Percentiles rank a stretch among this genome's conserved stretches.
phyloP scores from a whole-genome alignment of 176 grass and related monocot species.

The Ensete glaucum region DNA sequence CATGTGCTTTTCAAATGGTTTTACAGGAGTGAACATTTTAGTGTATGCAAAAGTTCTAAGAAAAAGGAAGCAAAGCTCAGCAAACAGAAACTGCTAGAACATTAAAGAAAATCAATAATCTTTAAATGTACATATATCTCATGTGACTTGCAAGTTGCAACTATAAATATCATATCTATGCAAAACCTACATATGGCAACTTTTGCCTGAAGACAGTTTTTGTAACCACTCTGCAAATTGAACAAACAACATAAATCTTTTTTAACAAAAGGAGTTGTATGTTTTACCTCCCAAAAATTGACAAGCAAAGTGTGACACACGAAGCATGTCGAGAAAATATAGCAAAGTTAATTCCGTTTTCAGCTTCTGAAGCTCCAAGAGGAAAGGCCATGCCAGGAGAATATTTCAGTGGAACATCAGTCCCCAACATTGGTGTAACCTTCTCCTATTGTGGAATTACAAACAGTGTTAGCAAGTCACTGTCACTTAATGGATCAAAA shows the following conservation, averaged over 20 bases:
- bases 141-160: background rate
- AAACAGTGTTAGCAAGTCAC: background rate
- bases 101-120: background rate
- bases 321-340: conserved; percentile 86
- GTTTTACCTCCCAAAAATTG: conserved; percentile 38
- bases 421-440: conserved; percentile 10
- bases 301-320: conserved; percentile 71
- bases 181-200: background rate
- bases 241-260: background rate
- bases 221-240: background rate
- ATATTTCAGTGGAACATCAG: conserved; percentile 36
- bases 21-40: too few relatives aligned
- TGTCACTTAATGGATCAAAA: background rate
- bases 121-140: background rate
- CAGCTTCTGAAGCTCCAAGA: conserved; percentile 61
- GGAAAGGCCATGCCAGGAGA: conserved; percentile 62
- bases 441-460: conserved; percentile 39
- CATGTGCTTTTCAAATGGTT: too few relatives aligned
- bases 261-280: background rate
- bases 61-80: background rate
- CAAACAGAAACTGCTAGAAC: background rate
- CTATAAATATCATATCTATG: background rate
- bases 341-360: conserved; percentile 62
- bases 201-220: background rate
- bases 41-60: background rate